These are phyloP conservation scores for Trapa bicornis DNA, from an alignment of 345 rosid species.

Conservation along the genomic window DNA sequence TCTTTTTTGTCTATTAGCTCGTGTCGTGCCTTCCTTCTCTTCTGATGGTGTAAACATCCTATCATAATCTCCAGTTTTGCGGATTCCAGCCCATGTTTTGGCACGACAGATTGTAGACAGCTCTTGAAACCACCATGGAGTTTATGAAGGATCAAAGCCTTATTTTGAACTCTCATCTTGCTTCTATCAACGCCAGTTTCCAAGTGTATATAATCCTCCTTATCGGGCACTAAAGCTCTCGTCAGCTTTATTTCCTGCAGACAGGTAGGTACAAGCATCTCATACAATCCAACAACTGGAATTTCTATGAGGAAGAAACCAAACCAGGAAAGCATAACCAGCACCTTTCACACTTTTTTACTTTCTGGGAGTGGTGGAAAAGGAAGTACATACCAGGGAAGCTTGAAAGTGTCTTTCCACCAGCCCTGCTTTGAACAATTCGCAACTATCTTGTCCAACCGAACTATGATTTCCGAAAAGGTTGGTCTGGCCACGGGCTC, in stretches of 20 bases:
- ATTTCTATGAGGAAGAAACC: no score
- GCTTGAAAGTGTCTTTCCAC: conserved; percentile 97
- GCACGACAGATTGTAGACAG: neutral
- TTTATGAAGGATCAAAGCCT: neutral
- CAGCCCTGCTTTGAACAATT: conserved; percentile 78
- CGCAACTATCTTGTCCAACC: conserved; percentile 57
- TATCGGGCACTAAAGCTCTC: neutral
- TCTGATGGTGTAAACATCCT: no score
- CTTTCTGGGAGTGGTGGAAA: neutral
- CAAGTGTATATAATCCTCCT: neutral
- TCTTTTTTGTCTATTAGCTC: no score
- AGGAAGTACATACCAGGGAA: conserved; percentile 66
- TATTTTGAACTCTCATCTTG: neutral
- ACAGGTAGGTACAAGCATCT: neutral
- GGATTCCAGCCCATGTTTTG: neutral
- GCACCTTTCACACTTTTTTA: no score
- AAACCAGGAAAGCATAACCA: no score
- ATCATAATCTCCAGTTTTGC: neutral
- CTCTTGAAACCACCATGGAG: neutral
- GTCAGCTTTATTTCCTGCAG: neutral
- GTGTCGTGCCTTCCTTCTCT: no score
- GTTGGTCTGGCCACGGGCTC: conserved; percentile 52
- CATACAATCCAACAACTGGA: neutral
- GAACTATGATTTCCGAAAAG: conserved; percentile 72
- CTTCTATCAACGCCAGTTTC: neutral